Evolutionary conservation across 192 early-diverging fungal species (phyloP), one percentile per base, ranked within the genome.

Genomic region (Chytriomyces hyalinus): DNA sequence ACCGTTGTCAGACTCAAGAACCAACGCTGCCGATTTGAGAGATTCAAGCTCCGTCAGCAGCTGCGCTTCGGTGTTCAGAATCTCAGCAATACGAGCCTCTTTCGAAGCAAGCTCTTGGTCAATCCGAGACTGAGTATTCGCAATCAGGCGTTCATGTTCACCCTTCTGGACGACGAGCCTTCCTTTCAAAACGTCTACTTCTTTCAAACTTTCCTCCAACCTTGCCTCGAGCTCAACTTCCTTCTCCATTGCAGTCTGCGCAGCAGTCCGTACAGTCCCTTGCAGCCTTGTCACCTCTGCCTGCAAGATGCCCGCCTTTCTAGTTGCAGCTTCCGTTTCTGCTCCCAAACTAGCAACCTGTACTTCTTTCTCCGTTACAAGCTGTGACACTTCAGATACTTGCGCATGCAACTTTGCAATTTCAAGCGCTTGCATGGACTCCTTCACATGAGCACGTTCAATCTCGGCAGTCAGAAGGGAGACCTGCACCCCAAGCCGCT

Each of bases 201-300:
- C 28, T 13, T 65, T 65, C 17, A 13, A 15, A 13, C 13, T 28
- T 13, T 65, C 63, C 28, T 68, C 47, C 11, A 68, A n/a, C 3
- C 36, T 22, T 11, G 67, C 28, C 28, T 68, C 49, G n/a, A 68
- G 28, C 47, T 36, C 67, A 5, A 68, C 49, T 68, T 68, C 67
- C 47, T 48, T 36, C 17, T 10, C 49, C 10, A 68, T 36, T 5
- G 17, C 49, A 49, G 36, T 46, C 28, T 68, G 67, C 9, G 67
- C 67, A 17, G 43, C 47, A 49, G 43, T 48, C 1, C 17, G 13
- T 10, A 49, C 43, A 9, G 13, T 1, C 26, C 13, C 17, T 28
- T 68, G 67, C 26, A 68, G 49, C 43, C 67, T 11, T 15, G 47
- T 17, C n/a, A 68, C 15, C 28, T 68, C 67, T 17, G 36, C 15